Percentiles rank a stretch among this genome's conserved stretches.
These are phyloP conservation scores for Podila minutissima DNA, from an alignment of 192 early-diverging fungal species.

Conservation along the genomic window DNA sequence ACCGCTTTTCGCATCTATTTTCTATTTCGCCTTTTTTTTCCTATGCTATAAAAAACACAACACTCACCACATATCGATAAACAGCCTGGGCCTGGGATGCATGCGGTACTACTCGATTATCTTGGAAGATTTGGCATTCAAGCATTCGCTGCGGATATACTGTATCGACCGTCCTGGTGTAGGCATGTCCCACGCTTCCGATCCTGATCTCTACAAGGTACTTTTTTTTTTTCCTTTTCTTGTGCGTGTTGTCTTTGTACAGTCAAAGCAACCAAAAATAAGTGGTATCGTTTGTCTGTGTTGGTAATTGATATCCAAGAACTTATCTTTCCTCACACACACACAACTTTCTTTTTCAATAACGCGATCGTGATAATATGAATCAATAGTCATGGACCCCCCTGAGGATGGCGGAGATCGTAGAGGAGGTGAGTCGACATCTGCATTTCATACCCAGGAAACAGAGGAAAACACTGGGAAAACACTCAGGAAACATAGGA, in stretches of 20 bases:
- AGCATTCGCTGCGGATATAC: slow-evolving; percentile 52
- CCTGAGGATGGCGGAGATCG: slow-evolving; percentile 49
- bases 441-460: not conserved
- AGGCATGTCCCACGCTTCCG: slow-evolving; percentile 46
- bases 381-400: slow-evolving; percentile 44
- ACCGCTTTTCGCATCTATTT: not conserved
- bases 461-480: not conserved
- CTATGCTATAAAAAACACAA: not conserved
- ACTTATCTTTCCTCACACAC: not conserved
- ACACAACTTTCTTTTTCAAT: not conserved
- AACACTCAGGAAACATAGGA: not conserved
- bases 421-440: slow-evolving; percentile 15
- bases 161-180: slow-evolving; percentile 56
- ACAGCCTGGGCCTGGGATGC: slow-evolving; percentile 53
- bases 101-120: slow-evolving; percentile 56
- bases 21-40: not conserved
- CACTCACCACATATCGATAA: not conserved
- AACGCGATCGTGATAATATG: too few species aligned
- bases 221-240: slow-evolving; percentile 1
- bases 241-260: not conserved
- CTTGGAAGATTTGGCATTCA: slow-evolving; percentile 54
- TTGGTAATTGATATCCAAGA: not conserved
- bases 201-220: slow-evolving; percentile 40
- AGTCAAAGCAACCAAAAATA: not conserved
- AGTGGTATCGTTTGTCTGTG: not conserved